Conservation (phyloP, 2,329 filamentous ascomycete species). For the Endoconidiophora polonica region DNA sequence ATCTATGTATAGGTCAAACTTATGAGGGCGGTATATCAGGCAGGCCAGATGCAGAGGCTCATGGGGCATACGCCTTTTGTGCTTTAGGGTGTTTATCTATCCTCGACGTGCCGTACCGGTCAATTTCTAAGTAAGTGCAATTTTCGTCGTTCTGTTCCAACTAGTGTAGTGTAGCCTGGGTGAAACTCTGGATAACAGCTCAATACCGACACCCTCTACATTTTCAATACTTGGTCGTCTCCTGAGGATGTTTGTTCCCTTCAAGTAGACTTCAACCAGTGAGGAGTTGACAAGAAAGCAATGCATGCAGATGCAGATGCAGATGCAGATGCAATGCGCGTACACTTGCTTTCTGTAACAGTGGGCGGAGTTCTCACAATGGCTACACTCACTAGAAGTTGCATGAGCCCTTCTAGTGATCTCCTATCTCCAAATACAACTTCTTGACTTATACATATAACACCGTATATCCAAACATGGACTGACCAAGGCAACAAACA, state of each 20-base stretch:
- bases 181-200: too few species aligned
- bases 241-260: background rate
- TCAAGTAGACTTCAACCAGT: conserved; percentile 17
- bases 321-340: background rate
- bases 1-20: conserved; percentile 50
- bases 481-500: too few species aligned
- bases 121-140: conserved; percentile 48
- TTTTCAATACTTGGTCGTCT: background rate
- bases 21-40: conserved; percentile 88
- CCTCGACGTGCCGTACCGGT: conserved; percentile 59
- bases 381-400: background rate
- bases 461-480: background rate
- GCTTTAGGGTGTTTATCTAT: conserved; percentile 79
- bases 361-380: too few species aligned
- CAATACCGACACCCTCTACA: conserved; percentile 7
- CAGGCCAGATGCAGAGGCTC: conserved; percentile 74
- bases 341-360: background rate
- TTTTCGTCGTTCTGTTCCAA: too few species aligned
- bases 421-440: background rate
- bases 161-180: too few species aligned
- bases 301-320: conserved; percentile 6
- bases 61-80: conserved; percentile 94
- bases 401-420: too few species aligned
- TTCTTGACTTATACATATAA: background rate
- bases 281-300: conserved; percentile 22